These are phyloP conservation scores for Heliosperma pusillum DNA, from an alignment of 148 eudicot genomes.

Conservation along the genomic window DNA sequence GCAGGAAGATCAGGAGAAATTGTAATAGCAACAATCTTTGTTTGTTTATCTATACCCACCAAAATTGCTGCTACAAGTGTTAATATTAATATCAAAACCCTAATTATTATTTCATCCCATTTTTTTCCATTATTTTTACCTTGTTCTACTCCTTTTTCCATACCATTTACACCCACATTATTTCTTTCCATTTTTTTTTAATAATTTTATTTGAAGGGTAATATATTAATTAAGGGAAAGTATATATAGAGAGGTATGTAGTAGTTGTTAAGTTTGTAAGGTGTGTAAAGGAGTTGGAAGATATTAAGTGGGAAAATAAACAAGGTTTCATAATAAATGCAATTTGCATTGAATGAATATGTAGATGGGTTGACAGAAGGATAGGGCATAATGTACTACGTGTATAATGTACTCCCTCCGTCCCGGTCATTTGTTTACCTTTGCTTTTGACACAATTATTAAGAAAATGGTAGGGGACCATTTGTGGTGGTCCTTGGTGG, in stretches of 20 bases:
- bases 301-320: background rate
- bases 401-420: too few relatives aligned
- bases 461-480: too few relatives aligned
- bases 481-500: too few relatives aligned
- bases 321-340: background rate
- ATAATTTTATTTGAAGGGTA: background rate
- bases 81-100: constrained; percentile 44
- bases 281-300: background rate
- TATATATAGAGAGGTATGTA: background rate
- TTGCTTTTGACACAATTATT: too few relatives aligned
- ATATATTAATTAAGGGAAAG: background rate
- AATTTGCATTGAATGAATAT: background rate
- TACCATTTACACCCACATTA: constrained; percentile 9
- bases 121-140: constrained; percentile 20
- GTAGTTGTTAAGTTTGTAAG: too few relatives aligned
- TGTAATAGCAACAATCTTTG: constrained; percentile 38
- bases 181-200: constrained; percentile 5
- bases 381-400: background rate
- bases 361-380: background rate
- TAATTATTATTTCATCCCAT: constrained; percentile 35
- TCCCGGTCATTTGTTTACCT: too few relatives aligned
- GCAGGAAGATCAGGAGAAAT: constrained; percentile 56
- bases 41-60: constrained; percentile 58
- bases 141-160: background rate
- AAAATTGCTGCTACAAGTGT: constrained; percentile 58